Evolutionary conservation across 805 yeast species (phyloP).

Genomic region (Candida nitratophila): DNA sequence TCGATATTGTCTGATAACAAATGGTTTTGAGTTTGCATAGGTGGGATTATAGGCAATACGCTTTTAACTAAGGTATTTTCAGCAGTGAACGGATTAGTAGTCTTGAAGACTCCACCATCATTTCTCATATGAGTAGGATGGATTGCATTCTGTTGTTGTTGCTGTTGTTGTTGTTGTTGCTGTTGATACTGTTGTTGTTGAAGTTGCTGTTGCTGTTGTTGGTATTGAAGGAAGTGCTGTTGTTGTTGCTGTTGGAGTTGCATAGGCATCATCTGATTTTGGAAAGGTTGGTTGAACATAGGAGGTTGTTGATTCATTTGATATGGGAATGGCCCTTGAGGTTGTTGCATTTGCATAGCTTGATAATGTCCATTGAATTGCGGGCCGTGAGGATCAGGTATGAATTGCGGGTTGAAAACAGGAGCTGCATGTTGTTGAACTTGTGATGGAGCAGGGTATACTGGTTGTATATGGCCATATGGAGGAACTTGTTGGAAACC

Average conservation of each 20-base stretch:
- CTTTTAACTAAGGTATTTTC: not conserved
- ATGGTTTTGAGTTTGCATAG: not conserved
- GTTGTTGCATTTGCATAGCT: not conserved
- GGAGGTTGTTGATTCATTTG: not conserved
- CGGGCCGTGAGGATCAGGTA: too few relatives aligned
- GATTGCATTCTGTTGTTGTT: not conserved
- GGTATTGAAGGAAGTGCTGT: not conserved
- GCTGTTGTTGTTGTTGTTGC: not conserved
- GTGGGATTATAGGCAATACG: not conserved
- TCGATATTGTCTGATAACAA: slow-evolving; percentile 33
- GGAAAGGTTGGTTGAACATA: not conserved
- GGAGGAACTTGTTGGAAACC: not conserved
- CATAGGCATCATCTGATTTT: not conserved
- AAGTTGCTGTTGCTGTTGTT: not conserved
- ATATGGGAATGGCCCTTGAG: not conserved
- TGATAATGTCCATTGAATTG: not conserved
- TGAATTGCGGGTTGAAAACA: too few relatives aligned
- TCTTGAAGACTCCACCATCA: not conserved
- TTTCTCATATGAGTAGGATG: not conserved
- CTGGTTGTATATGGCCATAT: not conserved
- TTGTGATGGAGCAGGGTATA: not conserved
- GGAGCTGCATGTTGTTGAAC: not conserved
- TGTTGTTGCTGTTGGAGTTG: not conserved
- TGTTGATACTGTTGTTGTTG: not conserved
- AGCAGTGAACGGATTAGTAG: not conserved